Evolutionary conservation across 495 filamentous ascomycete genomes (phyloP).

Genomic region (Neohortaea acidophila): DNA sequence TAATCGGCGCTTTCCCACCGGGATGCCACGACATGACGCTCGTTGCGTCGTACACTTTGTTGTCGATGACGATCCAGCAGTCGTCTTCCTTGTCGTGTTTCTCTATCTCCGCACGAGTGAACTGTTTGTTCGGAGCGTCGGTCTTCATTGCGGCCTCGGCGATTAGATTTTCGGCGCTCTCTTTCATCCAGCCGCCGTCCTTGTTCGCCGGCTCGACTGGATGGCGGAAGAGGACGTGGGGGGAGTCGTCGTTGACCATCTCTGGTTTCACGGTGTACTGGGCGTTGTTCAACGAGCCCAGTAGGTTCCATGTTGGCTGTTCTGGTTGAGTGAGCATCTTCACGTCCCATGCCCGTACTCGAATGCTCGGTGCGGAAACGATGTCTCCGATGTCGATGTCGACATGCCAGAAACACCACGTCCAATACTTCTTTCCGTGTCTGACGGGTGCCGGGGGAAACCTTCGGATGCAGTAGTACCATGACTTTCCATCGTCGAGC

Average conservation of each 20-base stretch:
- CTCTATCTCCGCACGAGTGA: constrained; percentile 20
- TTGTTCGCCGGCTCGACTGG: constrained; percentile 12
- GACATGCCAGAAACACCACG: constrained; percentile 17
- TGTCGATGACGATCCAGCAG: constrained; percentile 26
- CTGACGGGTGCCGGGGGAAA: constrained; percentile 15
- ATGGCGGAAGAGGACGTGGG: constrained; percentile 16
- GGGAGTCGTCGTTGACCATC: constrained; percentile 11
- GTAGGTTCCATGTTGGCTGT: constrained; percentile 11
- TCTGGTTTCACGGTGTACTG: constrained; percentile 23
- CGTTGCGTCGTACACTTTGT: constrained; percentile 24
- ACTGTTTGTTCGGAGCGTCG: constrained; percentile 21
- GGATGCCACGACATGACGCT: constrained; percentile 23
- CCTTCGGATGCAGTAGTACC: constrained; percentile 17
- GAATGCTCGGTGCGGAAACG: constrained; percentile 7
- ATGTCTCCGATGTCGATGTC: constrained; percentile 14
- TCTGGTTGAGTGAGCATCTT: constrained; percentile 18
- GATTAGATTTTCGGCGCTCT: constrained; percentile 17
- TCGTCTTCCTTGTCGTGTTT: constrained; percentile 15
- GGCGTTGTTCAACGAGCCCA: constrained; percentile 30
- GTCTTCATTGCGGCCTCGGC: constrained; percentile 17
- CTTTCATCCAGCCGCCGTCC: constrained; percentile 18
- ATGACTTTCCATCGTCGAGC: constrained; percentile 15
- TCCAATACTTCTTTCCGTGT: constrained; percentile 19
- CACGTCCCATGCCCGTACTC: constrained; percentile 14
- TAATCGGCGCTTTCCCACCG: constrained; percentile 24